Evolutionary conservation across 306 rosid species (phyloP), one percentile per base, ranked within the genome.

Genomic region (Ochetophila trinervis): DNA sequence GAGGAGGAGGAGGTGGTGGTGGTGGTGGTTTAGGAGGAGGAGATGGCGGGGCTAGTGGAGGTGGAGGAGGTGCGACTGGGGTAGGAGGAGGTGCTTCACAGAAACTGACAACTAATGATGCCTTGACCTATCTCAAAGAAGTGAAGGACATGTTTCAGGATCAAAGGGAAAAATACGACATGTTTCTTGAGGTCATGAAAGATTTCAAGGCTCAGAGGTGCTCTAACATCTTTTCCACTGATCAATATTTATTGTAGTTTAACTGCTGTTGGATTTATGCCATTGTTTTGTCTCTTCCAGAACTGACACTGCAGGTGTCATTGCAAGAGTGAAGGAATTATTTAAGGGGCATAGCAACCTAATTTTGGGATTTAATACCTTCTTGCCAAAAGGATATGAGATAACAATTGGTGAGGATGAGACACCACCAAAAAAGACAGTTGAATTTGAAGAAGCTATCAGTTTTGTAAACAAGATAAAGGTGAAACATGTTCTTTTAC

Each of bases 151-250:
- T 85, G 95, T 87, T 85, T 78, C 87, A 82, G 59, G 95, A 90
- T 53, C 91, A 90, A 68, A 83, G 70, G 80, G 91, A 87, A 61
- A 90, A 90, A 66, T 90, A 90, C 63, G 90, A 90, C 71, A 61
- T 65, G 84, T 90, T 90, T 81, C 91, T 87, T 50, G 97, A 90
- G 84, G 97, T 90, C 78, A 85, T 90, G 97, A 90, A 87, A 74
- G 97, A 90, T 86, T 87, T 90, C 86, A 90, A 94, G 83, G 95
- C 99, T 51, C 97, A 94, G 77, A 83, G 95, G 99, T 94, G 67
- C 70, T 70, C 55, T 50, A 23, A 36, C 42, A 2, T 20, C 22
- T 59, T 42, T 13, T 54, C 62, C 52, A 40, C 72, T 48, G 50
- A 66, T 55, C 56, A 60, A 23, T 13, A 63, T 57, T 64, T 36